Base-by-base conservation (phyloP, 169 alveolate species). In the Cardiosporidium cionae region DNA sequence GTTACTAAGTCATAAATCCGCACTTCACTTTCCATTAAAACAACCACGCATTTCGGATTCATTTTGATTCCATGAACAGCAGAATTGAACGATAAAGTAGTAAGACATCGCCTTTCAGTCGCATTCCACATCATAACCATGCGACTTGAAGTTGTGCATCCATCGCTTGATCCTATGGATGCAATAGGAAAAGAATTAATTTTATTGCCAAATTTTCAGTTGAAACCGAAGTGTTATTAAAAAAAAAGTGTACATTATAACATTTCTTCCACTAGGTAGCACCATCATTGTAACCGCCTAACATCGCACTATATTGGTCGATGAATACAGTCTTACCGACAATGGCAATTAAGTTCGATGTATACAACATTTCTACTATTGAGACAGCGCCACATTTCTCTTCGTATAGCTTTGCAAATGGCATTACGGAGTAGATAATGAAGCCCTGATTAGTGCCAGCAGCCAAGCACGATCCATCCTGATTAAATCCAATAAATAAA, bases 401-500 rank as follows among this genome's bases (percentile, higher is more conserved):
- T 44, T 70, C 62, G 81, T 67, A 54, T 72, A 67, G 27, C 62
- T 74, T 62, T 72, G 71, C 5, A n/a, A 74, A 72, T 3, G 81
- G 81, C 16, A 54, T 36, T 16, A 68, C 70, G 23, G 74, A 63
- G 73, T 70, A 74, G 16, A 74, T 54, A 0, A 74, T 54, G 58
- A 74, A 74, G 1, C 81, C 81, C 27, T 64, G 66, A 22, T 70
- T 74, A 4, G 81, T 74, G 68, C 81, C 81, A 25, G 67, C 69
- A 22, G 35, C 37, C 1, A 74, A 66, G 52, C 74, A 74, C 22
- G 70, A 25, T 31, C 74, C 36, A 37, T 74, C 81, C 22, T 44
- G 32, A 9, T 74, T 74, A 9, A 65, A 63, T 52, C 81, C 81
- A 29, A 74, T 22, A 35, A 63, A 74, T 34, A 72, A 58, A 7